These are phyloP conservation scores for Penstemon barbatus DNA, from an alignment of 257 asterid genomes.

Conservation along the genomic window DNA sequence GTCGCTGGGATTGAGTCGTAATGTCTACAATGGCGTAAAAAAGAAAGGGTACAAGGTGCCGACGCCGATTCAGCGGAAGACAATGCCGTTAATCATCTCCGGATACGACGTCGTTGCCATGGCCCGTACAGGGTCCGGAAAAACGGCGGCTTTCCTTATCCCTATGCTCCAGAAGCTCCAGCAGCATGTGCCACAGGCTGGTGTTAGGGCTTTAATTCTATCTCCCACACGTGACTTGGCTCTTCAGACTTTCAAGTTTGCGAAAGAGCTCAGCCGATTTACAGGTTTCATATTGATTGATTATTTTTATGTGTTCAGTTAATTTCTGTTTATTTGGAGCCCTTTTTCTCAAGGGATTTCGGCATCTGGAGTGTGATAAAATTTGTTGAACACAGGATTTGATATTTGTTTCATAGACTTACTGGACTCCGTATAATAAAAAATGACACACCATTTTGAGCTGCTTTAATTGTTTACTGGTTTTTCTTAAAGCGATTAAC, in stretches of 20 bases:
- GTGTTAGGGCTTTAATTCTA: conserved; percentile 83
- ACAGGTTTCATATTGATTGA: conserved; percentile 51
- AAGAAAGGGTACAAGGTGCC: conserved; percentile 88
- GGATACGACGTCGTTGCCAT: conserved; percentile 93
- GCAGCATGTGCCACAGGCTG: conserved; percentile 87
- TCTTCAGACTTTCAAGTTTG: conserved; percentile 80
- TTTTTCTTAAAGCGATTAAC: too few relatives aligned
- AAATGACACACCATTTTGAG: background rate
- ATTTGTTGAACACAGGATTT: background rate
- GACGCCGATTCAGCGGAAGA: conserved; percentile 89
- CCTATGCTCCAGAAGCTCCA: conserved; percentile 94
- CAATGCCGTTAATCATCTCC: conserved; percentile 75
- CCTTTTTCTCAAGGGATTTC: background rate
- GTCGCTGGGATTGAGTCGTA: conserved; percentile 63
- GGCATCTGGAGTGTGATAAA: background rate
- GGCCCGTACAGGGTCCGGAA: conserved; percentile 98
- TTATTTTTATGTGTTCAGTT: background rate
- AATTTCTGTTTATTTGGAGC: background rate
- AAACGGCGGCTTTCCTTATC: conserved; percentile 86
- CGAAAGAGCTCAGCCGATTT: conserved; percentile 75
- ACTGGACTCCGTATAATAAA: background rate
- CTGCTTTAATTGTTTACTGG: background rate
- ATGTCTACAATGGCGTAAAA: conserved; percentile 72
- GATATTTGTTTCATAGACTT: background rate
- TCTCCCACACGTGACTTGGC: conserved; percentile 97